phyloP scores from a whole-genome alignment of 768 basidiomycete species.

The Clathrus columnatus region DNA sequence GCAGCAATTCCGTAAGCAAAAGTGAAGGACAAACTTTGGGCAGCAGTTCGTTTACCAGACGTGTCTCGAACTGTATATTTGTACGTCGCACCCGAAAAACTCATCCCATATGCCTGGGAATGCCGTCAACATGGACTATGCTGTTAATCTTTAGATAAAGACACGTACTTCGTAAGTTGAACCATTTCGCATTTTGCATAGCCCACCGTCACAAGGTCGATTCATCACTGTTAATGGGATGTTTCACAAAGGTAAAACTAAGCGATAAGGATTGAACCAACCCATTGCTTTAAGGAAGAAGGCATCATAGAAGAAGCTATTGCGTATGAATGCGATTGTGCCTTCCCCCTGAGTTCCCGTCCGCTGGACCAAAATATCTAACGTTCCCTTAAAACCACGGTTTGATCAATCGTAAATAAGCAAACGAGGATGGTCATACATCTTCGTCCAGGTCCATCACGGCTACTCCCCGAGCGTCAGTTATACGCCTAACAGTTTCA shows the following conservation, averaged over 20 bases:
- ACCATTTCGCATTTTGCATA: slow-evolving; percentile 56
- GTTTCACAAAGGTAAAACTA: not conserved
- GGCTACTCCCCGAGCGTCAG: slow-evolving; percentile 68
- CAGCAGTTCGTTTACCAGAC: slow-evolving; percentile 76
- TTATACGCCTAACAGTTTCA: slow-evolving; percentile 52
- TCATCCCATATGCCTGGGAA: slow-evolving; percentile 80
- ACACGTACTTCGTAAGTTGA: slow-evolving; percentile 21
- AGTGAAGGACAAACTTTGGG: slow-evolving; percentile 53
- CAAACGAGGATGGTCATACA: slow-evolving; percentile 38
- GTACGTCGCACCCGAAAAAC: slow-evolving; percentile 90
- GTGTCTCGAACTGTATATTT: slow-evolving; percentile 97
- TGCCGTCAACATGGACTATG: not conserved
- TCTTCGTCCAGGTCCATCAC: slow-evolving; percentile 96
- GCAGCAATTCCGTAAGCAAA: slow-evolving; percentile 2
- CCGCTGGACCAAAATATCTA: slow-evolving; percentile 90
- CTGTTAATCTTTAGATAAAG: slow-evolving; percentile 4
- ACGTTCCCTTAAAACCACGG: slow-evolving; percentile 50
- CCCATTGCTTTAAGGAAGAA: slow-evolving; percentile 97
- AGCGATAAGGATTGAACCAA: slow-evolving; percentile 27
- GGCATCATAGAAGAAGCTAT: slow-evolving; percentile 97
- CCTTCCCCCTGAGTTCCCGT: slow-evolving; percentile 58
- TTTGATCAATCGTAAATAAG: not conserved
- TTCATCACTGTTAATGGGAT: slow-evolving; percentile 62
- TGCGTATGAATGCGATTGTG: slow-evolving; percentile 76
- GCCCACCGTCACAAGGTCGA: slow-evolving; percentile 81